phyloP scores from a whole-genome alignment of 495 filamentous ascomycete species.

The Trichoderma orchidacearum region DNA sequence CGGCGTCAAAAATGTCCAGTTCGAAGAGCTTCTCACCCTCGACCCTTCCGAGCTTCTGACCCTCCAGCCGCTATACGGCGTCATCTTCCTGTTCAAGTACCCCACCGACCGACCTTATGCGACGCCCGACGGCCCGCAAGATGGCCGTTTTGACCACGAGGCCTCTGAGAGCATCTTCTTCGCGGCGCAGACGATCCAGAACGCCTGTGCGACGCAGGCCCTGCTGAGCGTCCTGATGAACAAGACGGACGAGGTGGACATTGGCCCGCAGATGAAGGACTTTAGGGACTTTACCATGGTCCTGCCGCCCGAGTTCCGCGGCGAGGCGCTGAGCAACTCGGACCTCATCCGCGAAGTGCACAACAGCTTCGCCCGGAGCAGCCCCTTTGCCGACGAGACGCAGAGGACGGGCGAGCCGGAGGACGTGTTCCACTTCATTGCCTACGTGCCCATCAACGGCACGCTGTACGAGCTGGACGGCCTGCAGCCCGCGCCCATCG shows the following conservation, averaged over 20 bases:
- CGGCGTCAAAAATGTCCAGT: constrained; percentile 85
- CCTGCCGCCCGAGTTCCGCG: constrained; percentile 66
- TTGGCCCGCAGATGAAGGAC: constrained; percentile 48
- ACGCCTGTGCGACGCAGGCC: constrained; percentile 96
- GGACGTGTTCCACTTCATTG: constrained; percentile 96
- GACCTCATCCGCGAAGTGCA: constrained; percentile 84
- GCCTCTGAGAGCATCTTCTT: constrained; percentile 78
- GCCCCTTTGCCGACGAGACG: constrained; percentile 86
- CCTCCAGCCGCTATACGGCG: constrained; percentile 79
- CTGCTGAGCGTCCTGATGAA: constrained; percentile 89
- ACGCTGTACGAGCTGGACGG: constrained; percentile 90
- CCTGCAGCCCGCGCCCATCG: constrained; percentile 81
- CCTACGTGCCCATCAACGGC: constrained; percentile 71
- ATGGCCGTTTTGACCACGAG: constrained; percentile 65
- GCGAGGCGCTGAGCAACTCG: constrained; percentile 47
- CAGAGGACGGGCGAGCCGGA: constrained; percentile 46
- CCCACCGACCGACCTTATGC: constrained; percentile 57
- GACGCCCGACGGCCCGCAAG: constrained; percentile 45
- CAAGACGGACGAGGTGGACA: constrained; percentile 38
- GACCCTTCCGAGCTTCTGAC: constrained; percentile 69
- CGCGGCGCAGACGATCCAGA: constrained; percentile 95
- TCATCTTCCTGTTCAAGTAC: constrained; percentile 99
- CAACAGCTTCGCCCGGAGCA: constrained; percentile 80
- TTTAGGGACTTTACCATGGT: constrained; percentile 88
- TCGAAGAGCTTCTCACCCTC: constrained; percentile 88